phyloP scores from a whole-genome alignment of 192 early-diverging fungal genomes.

The Jimgerdemannia flammicorona region DNA sequence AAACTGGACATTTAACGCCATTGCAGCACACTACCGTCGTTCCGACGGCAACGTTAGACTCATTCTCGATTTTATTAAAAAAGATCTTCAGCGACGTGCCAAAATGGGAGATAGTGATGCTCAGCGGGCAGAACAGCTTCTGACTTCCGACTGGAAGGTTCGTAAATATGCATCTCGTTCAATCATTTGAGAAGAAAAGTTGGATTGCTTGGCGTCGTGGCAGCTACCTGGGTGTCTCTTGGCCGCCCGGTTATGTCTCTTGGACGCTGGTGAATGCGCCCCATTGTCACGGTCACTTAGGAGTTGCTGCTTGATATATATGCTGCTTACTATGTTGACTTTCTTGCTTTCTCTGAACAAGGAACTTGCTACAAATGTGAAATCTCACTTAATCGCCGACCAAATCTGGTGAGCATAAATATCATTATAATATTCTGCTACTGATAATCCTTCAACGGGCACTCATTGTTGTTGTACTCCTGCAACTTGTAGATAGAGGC shows the following conservation, averaged over 20 bases:
- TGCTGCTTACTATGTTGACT: neutral
- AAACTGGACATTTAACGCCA: conserved; percentile 15
- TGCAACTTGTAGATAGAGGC: neutral
- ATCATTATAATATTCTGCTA: neutral
- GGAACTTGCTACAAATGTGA: neutral
- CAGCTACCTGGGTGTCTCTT: conserved; percentile 8
- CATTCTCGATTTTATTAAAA: conserved; percentile 12
- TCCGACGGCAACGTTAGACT: conserved; percentile 2
- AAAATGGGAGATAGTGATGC: conserved; percentile 21
- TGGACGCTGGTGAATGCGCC: neutral
- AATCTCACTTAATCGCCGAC: neutral
- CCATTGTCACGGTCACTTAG: neutral
- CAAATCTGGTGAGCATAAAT: neutral
- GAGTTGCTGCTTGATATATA: neutral
- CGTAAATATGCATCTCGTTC: neutral
- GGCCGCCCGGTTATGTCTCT: neutral
- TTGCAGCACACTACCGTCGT: conserved; percentile 11
- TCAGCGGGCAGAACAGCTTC: conserved; percentile 12
- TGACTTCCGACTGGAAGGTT: conserved; percentile 6
- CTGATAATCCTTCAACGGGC: neutral
- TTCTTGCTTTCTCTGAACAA: neutral
- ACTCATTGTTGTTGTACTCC: neutral
- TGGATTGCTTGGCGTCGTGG: conserved; percentile 7
- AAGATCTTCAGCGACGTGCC: conserved; percentile 20
- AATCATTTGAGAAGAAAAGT: neutral